These are phyloP conservation scores for Sarocladium strictum DNA, from an alignment of 2,329 filamentous ascomycete species.

Conservation along the genomic window DNA sequence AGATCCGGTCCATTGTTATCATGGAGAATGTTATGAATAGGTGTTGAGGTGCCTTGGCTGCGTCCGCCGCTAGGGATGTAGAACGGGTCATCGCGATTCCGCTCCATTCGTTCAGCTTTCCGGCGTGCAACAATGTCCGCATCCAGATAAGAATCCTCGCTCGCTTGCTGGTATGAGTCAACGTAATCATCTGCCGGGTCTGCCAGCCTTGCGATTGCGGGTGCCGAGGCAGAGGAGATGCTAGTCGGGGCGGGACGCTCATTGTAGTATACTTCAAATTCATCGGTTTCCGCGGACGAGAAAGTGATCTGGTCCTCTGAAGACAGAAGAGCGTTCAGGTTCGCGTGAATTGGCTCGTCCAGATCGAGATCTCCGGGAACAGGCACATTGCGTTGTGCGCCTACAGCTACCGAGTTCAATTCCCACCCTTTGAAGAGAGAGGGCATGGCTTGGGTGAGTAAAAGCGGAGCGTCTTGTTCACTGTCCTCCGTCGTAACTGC, in stretches of 20 bases:
- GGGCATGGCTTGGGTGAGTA: conserved; percentile 87
- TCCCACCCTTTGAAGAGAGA: conserved; percentile 81
- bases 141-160: conserved; percentile 62
- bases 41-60: conserved; percentile 59
- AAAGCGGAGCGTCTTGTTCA: conserved; percentile 65
- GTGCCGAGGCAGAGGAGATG: conserved; percentile 39
- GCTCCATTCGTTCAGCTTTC: conserved; percentile 70
- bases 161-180: conserved; percentile 54
- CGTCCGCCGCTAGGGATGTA: conserved; percentile 58
- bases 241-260: conserved; percentile 45
- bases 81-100: conserved; percentile 90
- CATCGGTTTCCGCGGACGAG: conserved; percentile 51
- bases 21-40: conserved; percentile 70
- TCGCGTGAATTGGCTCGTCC: conserved; percentile 73
- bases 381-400: conserved; percentile 82
- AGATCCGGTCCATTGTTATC: conserved; percentile 70
- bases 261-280: conserved; percentile 64
- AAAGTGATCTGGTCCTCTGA: conserved; percentile 44
- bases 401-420: conserved; percentile 80
- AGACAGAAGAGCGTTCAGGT: conserved; percentile 62
- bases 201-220: conserved; percentile 48
- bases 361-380: conserved; percentile 70
- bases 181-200: conserved; percentile 43
- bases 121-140: conserved; percentile 67
- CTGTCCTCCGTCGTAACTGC: conserved; percentile 46